A percentile compares a stretch with the other conserved stretches of the same genome.
Conservation (phyloP, 1,284 basidiomycete species). For the Rhodotorula mucilaginosa region DNA sequence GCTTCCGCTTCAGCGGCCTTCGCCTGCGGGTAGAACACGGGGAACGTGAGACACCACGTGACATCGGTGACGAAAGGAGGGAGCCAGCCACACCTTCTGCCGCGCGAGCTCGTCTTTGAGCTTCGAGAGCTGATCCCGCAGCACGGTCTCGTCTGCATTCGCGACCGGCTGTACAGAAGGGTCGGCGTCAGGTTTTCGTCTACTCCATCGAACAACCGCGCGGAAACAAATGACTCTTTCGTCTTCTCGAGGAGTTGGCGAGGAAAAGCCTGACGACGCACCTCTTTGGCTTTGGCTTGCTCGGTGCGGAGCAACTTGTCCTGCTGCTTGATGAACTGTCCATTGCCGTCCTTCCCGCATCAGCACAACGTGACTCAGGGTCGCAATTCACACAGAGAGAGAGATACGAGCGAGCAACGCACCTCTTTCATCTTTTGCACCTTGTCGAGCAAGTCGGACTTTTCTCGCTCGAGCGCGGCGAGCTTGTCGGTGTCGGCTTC, state of each 20-base stretch:
- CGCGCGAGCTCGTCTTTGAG: constrained; percentile 66
- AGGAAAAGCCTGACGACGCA: background rate
- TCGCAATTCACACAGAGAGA: background rate
- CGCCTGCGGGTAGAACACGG: constrained; percentile 16
- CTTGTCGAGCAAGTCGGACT: constrained; percentile 70
- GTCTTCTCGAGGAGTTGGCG: too few species aligned
- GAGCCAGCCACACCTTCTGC: constrained; percentile 56
- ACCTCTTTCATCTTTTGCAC: constrained; percentile 75
- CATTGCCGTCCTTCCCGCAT: too few species aligned
- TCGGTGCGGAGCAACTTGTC: constrained; percentile 69
- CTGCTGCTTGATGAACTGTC: constrained; percentile 86
- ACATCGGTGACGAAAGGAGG: background rate
- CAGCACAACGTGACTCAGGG: too few species aligned
- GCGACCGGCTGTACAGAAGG: too few species aligned
- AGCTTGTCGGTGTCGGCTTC: constrained; percentile 71
- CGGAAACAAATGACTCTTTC: too few species aligned
- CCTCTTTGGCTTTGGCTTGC: constrained; percentile 50
- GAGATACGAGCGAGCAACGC: constrained; percentile 35
- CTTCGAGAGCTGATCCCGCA: constrained; percentile 68
- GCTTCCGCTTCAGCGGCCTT: constrained; percentile 57
- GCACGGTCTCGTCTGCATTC: constrained; percentile 59
- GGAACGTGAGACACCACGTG: accelerated
- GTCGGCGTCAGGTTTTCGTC: too few species aligned
- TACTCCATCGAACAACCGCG: too few species aligned
- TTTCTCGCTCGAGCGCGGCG: constrained; percentile 73